Base-by-base conservation (phyloP, 192 early-diverging fungal species). In the Paraglomus brasilianum region DNA sequence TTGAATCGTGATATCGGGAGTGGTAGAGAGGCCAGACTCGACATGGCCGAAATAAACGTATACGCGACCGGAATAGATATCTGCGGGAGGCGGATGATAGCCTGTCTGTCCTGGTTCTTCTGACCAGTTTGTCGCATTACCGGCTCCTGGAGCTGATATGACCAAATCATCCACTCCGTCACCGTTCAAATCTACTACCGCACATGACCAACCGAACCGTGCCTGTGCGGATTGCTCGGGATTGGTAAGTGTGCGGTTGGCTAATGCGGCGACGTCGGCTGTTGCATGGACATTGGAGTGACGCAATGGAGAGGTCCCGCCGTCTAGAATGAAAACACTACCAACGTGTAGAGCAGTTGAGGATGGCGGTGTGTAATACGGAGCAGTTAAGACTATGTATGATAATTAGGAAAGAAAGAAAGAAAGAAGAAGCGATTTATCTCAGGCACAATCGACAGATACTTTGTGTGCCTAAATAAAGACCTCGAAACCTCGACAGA, bases 161-260 rank as follows among this genome's bases (percentile, higher is more conserved):
- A 81, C 92, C 43, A 96, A 77, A 74, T 96, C 93, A 71, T 93
- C 93, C 19, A 94, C 86, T 0, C 94, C 93, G 72, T 96, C 94
- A 13, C 77, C 69, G 69, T 96, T 96, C 19, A 91, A 76, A 73
- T 96, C 94, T 5, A 93, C 74, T 17, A 92, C 91, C 0, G 88
- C 85, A 47, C 91, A 48, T 0, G 88, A 81, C 73, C 86, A 85
- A 5, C 94, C 94, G 77, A 94, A 96, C 22, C 89, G 78, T 19
- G 78, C 74, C 58, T 64, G 77, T 8, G 70, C 50, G 19, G 72
- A 56, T 42, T 38, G 14, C 9, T 74, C 70, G 10, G 77, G 58
- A 14, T 56, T 60, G 9, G 51, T 45, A 6, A 70, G 21, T 40
- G 46, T 63, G 17, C 17, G 56, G 38, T 53, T 77, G 13, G 85